A percentile compares a stretch with the other conserved stretches of the same genome.
Conservation (phyloP, 371 early-diverging fungal species). For the Mortierella sp. region DNA sequence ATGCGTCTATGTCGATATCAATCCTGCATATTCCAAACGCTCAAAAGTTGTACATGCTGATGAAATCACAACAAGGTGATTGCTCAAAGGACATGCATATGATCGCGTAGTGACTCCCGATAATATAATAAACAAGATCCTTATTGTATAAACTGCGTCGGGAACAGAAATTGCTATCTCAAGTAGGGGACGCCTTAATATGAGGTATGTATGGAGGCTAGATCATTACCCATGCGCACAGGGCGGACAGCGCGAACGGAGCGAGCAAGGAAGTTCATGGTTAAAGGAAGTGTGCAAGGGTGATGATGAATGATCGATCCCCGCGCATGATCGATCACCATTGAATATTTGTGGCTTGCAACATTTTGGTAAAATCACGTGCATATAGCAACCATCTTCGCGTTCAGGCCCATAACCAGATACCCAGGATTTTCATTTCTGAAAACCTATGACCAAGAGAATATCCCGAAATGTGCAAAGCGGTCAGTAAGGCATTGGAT, state of each 20-base stretch:
- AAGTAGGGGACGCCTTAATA: not conserved
- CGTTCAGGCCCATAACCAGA: too few relatives aligned
- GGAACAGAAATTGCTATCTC: not conserved
- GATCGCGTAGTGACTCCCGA: not conserved
- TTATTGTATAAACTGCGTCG: not conserved
- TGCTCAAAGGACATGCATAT: not conserved
- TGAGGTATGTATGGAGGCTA: not conserved
- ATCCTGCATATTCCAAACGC: not conserved
- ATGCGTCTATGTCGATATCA: not conserved
- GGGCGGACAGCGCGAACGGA: slow-evolving; percentile 53
- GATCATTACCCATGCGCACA: slow-evolving; percentile 51
- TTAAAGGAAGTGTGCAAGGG: slow-evolving; percentile 17
- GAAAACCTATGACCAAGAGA: too few relatives aligned
- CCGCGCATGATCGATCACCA: not conserved
- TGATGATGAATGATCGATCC: slow-evolving; percentile 7
- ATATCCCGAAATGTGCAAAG: too few relatives aligned
- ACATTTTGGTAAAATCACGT: not conserved
- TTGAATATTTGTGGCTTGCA: not conserved
- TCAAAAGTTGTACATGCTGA: not conserved
- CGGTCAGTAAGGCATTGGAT: too few relatives aligned
- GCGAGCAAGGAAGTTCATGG: slow-evolving; percentile 56
- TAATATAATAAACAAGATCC: not conserved
- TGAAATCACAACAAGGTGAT: too few relatives aligned
- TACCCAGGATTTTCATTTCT: too few relatives aligned
- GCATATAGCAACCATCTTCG: not conserved